Base-by-base conservation (phyloP, 2,329 filamentous ascomycete species). In the Aspergillus sp. region DNA sequence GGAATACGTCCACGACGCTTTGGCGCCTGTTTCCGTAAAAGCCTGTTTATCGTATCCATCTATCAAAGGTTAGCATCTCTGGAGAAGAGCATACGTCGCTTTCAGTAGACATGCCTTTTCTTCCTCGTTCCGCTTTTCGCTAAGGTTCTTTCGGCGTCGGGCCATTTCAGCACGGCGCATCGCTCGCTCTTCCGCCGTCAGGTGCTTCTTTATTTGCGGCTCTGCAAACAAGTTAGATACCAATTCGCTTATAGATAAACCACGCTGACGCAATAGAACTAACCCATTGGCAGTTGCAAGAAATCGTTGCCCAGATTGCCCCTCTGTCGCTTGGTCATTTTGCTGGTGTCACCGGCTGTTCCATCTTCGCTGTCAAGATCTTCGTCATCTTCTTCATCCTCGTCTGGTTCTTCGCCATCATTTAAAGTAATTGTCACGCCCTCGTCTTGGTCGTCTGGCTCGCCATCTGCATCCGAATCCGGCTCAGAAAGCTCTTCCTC, bases 111-210 rank as follows among this genome's bases (percentile, higher is more conserved):
- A 30, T 68, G 87, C 87, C 81, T 90, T 91, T 72, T 90, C 88
- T 75, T 91, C 88, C 67, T 90, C 88, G 55, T 89, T 89, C n/a
- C 88, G 83, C 76, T 90, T 89, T 74, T 90, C 88, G 57, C 85
- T 89, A 32, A 90, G 78, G 62, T 90, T 90, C 76, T 90, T 90
- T 59, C 88, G 79, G 53, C 88, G 81, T 55, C 88, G 78, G 8
- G 88, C 88, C 87, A 90, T 90, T 70, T 91, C 88, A 7, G 86
- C 85, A 55, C 88, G 80, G 48, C 88, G 83, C 84, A 89, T 89
- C 47, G 85, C 85, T 68, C 89, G 85, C 67, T 91, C 88, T 69
- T 89, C 88, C 0, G 86, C 87, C 0, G 88, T 89, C 48, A 90
- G 77, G 64, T 89, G 85, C 67, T 90, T 89, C 74, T 89, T 88